These are phyloP conservation scores for Xerophyta viscosa DNA, from an alignment of 106 monocot genomes.

Conservation along the genomic window DNA sequence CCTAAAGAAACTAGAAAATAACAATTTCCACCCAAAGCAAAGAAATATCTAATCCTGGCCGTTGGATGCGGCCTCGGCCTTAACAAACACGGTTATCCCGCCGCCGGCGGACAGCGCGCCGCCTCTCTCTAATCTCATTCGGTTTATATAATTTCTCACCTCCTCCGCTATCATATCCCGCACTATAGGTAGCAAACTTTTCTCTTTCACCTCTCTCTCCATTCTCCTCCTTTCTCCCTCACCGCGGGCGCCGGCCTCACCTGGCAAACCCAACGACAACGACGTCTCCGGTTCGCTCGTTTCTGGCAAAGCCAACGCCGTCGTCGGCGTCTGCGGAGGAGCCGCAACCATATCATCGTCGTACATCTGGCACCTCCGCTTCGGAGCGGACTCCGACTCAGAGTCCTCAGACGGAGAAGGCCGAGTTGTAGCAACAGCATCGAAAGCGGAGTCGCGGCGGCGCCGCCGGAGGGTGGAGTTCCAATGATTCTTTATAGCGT, in stretches of 20 bases:
- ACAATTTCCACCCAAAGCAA: no score
- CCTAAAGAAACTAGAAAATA: no score
- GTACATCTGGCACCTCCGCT: constrained; percentile 12
- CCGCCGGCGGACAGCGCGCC: background rate
- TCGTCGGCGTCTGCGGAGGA: no score
- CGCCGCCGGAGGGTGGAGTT: constrained; percentile 32
- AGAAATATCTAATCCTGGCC: background rate
- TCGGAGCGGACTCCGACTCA: constrained; percentile 16
- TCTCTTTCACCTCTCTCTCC: constrained; percentile 7
- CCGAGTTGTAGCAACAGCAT: background rate
- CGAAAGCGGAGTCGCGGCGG: background rate
- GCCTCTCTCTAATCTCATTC: constrained; percentile 1
- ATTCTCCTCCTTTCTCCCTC: background rate
- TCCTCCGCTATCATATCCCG: constrained; percentile 37
- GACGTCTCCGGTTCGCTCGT: constrained; percentile 2
- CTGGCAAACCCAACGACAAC: constrained; percentile 9
- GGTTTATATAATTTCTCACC: constrained; percentile 23
- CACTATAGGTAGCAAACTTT: constrained; percentile 15
- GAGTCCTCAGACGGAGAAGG: constrained; percentile 1
- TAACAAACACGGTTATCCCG: background rate
- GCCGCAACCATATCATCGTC: background rate
- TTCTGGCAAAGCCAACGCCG: background rate
- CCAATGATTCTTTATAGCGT: constrained; percentile 60
- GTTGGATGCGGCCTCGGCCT: background rate
- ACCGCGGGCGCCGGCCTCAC: background rate